A percentile compares a stretch with the other conserved stretches of the same genome.
These are phyloP conservation scores for Colletotrichum acutatum DNA, from an alignment of 2,329 filamentous ascomycete genomes.

Conservation along the genomic window DNA sequence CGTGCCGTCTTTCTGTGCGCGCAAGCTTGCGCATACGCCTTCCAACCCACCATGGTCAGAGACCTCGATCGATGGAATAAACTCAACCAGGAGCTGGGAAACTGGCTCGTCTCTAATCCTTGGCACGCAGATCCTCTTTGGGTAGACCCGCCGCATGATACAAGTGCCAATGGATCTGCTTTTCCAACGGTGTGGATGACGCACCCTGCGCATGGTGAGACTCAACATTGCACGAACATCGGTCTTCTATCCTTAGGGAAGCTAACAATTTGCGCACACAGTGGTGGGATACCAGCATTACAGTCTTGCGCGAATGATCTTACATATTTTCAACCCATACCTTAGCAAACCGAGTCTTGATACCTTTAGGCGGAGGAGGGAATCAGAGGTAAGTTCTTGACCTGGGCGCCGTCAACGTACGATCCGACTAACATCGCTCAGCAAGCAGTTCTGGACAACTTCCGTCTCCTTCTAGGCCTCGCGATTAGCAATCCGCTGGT, in stretches of 20 bases:
- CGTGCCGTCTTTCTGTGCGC: constrained; percentile 41
- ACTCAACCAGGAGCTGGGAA: constrained; percentile 38
- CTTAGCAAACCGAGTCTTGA: constrained; percentile 40
- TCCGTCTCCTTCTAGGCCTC: constrained; percentile 40
- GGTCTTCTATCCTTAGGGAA: accelerated
- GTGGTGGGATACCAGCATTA: constrained; percentile 53
- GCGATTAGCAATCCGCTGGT: constrained; percentile 41
- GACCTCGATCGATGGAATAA: constrained; percentile 36
- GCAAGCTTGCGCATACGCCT: constrained; percentile 46
- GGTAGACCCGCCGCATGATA: constrained; percentile 18
- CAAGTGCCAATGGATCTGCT: constrained; percentile 15
- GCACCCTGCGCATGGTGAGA: neutral
- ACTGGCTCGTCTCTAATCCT: constrained; percentile 39
- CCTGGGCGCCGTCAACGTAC: no score
- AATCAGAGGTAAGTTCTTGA: no score
- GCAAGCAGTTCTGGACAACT: constrained; percentile 39
- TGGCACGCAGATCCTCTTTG: constrained; percentile 29
- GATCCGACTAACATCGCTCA: neutral
- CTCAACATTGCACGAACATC: no score
- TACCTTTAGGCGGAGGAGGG: constrained; percentile 36
- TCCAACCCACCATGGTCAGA: constrained; percentile 45
- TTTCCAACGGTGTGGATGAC: constrained; percentile 36
- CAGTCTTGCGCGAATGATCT: constrained; percentile 51
- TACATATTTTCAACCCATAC: constrained; percentile 50
- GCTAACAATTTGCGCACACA: neutral